phyloP scores from a whole-genome alignment of 75 land plant genomes.

The Cryptomeria japonica region DNA sequence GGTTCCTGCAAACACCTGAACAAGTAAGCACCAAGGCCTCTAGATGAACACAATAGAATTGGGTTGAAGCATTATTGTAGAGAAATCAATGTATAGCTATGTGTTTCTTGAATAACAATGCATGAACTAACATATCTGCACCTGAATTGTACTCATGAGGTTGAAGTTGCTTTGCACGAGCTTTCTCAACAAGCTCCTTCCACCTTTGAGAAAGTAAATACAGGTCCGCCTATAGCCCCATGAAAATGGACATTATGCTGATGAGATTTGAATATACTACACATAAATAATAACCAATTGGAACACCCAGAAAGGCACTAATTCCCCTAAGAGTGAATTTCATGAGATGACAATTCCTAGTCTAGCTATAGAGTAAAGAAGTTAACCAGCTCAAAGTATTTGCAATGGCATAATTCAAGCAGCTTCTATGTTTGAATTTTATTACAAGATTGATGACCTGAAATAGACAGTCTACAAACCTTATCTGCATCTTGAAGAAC shows the following conservation, averaged over 20 bases:
- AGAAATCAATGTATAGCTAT: background rate
- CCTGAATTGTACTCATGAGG: slow-evolving; percentile 97
- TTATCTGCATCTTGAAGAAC: slow-evolving; percentile 97
- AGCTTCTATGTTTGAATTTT: background rate
- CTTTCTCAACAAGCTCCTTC: slow-evolving; percentile 94
- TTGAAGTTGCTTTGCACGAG: slow-evolving; percentile 89
- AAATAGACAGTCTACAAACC: slow-evolving; percentile 34
- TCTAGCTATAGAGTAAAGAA: background rate
- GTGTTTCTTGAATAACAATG: background rate
- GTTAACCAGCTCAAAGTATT: background rate
- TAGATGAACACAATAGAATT: background rate
- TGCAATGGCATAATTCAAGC: background rate
- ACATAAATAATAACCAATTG: background rate
- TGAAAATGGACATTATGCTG: slow-evolving; percentile 6
- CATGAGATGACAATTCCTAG: background rate
- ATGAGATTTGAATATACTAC: background rate
- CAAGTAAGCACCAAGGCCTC: slow-evolving; percentile 3
- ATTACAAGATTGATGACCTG: background rate
- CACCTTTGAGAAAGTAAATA: slow-evolving; percentile 88
- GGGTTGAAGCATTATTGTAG: background rate
- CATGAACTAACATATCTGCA: slow-evolving; percentile 13
- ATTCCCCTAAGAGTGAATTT: background rate
- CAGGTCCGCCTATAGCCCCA: slow-evolving; percentile 66
- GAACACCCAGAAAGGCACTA: background rate
- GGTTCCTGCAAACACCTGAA: slow-evolving; percentile 58